Evolutionary conservation across 2,329 filamentous ascomycete species (phyloP), one percentile per base, ranked within the genome.

Genomic region (Penicillium psychrosexuale): DNA sequence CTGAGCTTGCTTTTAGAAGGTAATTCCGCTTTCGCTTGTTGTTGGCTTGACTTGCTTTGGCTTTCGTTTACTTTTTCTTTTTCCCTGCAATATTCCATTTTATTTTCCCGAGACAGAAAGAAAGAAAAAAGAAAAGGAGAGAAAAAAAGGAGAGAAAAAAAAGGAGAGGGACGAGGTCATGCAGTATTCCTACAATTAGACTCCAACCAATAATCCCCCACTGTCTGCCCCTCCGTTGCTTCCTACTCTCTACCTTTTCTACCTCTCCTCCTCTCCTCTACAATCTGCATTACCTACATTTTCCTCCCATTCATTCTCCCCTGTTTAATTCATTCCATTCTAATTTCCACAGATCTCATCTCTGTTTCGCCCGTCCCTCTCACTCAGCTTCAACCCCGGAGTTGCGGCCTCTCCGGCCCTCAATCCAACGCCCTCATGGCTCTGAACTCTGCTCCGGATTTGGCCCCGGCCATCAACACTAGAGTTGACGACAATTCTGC

Each of bases 391-490:
- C 56, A 56, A 58, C 55, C 63, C 63, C 65, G 64, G 68, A 71
- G 61, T 55, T 39, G 52, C 60, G 56, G 63, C 61, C 58, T 64
- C 67, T 61, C 61, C 65, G 64, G 66, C 66, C 62, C 58, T 60
- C 38, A 19, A 43, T 13, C 7, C 19, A 54, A 62, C 53, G 50
- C 56, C 55, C 66, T 63, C 55, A 91, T 92, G 88, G 86, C 90
- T 63, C 84, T 86, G 24, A 65, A 53, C 45, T 84, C 80, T 66
- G 94, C 95, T 75, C 88, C 88, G 55, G 91, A 89, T 73, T 84
- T 86, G 73, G 94, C 92, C 74, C 90, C 89, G 34, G 92, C 92
- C 66, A 84, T 88, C 72, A 84, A 85, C 75, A 91, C 91, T 73
- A 88, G 87, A 44, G 91, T 92, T 65, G 87, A 76, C 60, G 76